phyloP scores from a whole-genome alignment of 2,329 filamentous ascomycete genomes.

The Bisporella sp. region DNA sequence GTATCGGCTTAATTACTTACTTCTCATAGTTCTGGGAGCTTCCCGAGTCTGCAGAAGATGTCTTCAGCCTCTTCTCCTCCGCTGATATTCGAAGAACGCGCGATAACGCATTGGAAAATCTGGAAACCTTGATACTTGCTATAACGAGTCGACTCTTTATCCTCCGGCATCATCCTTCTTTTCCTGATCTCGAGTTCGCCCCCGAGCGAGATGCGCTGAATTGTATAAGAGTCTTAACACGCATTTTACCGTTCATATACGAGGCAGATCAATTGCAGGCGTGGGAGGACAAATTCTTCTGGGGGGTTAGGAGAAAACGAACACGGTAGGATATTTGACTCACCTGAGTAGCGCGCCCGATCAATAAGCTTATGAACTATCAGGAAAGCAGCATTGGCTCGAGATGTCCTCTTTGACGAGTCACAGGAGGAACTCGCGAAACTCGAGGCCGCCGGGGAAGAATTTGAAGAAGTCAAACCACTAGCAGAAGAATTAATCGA shows the following conservation, averaged over 20 bases:
- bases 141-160: conserved; percentile 76
- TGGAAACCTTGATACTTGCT: conserved; percentile 81
- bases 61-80: conserved; percentile 91
- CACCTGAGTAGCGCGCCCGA: not conserved
- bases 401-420: conserved; percentile 81
- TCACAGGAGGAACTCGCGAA: conserved; percentile 47
- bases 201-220: conserved; percentile 85
- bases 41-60: conserved; percentile 89
- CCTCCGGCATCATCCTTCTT: conserved; percentile 82
- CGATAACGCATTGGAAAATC: conserved; percentile 76
- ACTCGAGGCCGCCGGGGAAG: conserved; percentile 42
- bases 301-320: conserved; percentile 67
- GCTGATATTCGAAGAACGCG: conserved; percentile 82
- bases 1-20: not conserved
- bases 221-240: conserved; percentile 84
- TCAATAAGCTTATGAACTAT: conserved; percentile 8
- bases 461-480: conserved; percentile 78
- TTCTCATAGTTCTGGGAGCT: conserved; percentile 82
- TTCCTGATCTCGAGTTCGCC: conserved; percentile 79
- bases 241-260: conserved; percentile 85
- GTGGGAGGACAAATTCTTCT: conserved; percentile 95
- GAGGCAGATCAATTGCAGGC: conserved; percentile 73
- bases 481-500: conserved; percentile 91
- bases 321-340: conserved; percentile 33
- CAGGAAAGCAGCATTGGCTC: conserved; percentile 56